These are phyloP conservation scores for Cotoneaster glaucophyllus DNA, from an alignment of 306 rosid genomes.

Conservation along the genomic window DNA sequence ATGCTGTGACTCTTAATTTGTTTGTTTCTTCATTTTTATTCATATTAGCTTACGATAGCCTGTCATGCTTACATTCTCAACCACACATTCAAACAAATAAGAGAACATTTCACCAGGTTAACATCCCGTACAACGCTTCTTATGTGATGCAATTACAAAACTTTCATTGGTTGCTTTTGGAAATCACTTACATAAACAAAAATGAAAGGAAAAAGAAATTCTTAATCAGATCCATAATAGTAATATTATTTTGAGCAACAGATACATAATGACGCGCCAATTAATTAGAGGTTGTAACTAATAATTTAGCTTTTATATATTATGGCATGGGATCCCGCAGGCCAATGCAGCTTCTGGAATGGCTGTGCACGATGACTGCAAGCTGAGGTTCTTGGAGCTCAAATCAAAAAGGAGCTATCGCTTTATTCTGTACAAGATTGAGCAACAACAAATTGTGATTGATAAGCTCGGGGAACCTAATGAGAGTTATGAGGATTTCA, in stretches of 20 bases:
- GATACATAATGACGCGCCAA: background rate
- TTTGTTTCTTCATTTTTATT: background rate
- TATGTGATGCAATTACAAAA: background rate
- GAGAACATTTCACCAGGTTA: background rate
- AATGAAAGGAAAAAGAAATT: background rate
- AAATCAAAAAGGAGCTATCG: constrained; percentile 66
- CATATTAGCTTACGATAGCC: background rate
- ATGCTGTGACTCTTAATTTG: background rate
- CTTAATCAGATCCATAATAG: background rate
- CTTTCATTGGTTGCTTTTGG: too few relatives aligned
- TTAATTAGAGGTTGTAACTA: background rate
- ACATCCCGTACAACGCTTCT: background rate
- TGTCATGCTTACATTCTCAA: background rate
- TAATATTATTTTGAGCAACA: background rate
- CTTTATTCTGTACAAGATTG: constrained; percentile 73
- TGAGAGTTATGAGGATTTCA: constrained; percentile 53
- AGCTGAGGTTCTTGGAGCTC: constrained; percentile 64
- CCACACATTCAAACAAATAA: background rate
- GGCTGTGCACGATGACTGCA: constrained; percentile 85
- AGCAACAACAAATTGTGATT: constrained; percentile 50
- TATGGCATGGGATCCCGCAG: constrained; percentile 25
- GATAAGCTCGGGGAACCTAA: constrained; percentile 56
- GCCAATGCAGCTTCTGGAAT: constrained; percentile 88
- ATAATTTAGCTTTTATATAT: background rate
- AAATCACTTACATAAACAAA: background rate